Conservation (phyloP, 78 protist species). For the Tieghemostelium lacteum region DNA sequence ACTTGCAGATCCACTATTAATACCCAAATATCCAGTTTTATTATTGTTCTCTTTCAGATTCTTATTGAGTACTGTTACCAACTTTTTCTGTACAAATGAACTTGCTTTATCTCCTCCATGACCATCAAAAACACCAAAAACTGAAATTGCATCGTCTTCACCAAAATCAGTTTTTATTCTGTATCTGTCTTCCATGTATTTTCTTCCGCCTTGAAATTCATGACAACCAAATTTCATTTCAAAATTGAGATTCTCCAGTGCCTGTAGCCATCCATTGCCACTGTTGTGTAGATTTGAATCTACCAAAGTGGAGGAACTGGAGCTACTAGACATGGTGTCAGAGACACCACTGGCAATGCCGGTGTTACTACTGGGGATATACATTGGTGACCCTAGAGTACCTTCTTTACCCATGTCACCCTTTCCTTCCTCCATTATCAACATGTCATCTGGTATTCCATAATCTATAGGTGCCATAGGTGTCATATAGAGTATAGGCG, state of each 20-base stretch:
- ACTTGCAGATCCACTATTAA: not conserved
- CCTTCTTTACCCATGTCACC: not conserved
- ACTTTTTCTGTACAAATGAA: constrained; percentile 34
- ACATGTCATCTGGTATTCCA: constrained; percentile 65
- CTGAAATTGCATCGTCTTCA: constrained; percentile 27
- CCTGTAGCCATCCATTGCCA: not conserved
- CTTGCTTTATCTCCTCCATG: constrained; percentile 70
- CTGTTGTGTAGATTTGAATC: too few relatives aligned
- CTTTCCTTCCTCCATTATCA: constrained; percentile 48
- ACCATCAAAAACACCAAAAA: constrained; percentile 76
- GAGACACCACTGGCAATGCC: not conserved
- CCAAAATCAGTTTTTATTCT: constrained; percentile 30
- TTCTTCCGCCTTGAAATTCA: constrained; percentile 43
- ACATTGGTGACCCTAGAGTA: too few relatives aligned
- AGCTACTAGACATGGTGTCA: not conserved
- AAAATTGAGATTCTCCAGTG: constrained; percentile 1
- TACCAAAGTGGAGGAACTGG: too few relatives aligned
- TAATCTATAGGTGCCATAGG: constrained; percentile 78
- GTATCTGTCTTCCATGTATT: constrained; percentile 59
- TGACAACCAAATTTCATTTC: constrained; percentile 23
- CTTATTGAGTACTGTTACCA: constrained; percentile 19
- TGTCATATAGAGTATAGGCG: constrained; percentile 69
- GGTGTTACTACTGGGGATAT: not conserved
- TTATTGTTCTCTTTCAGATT: constrained; percentile 52
- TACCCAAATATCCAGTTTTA: constrained; percentile 49